phyloP scores from a whole-genome alignment of 2,329 filamentous ascomycete species.

The Aspergillus aculeatinus region DNA sequence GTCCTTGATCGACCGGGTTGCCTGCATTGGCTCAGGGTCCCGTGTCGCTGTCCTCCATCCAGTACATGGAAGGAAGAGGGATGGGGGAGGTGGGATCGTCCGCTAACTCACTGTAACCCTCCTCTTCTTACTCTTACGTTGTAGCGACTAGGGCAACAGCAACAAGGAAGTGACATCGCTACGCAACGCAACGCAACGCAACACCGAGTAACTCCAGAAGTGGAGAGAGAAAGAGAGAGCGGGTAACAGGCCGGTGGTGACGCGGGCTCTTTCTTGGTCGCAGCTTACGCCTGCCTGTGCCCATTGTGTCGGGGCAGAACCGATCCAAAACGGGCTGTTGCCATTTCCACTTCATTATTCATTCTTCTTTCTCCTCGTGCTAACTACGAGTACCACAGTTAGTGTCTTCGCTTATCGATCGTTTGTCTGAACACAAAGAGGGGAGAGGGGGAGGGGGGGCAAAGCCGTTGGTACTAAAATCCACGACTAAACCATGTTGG shows the following conservation, averaged over 20 bases:
- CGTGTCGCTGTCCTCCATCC: slow-evolving; percentile 6
- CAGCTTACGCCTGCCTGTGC: not conserved
- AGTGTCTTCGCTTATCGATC: slow-evolving; percentile 15
- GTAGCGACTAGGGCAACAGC: not conserved
- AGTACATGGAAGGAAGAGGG: not conserved
- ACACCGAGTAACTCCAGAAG: slow-evolving; percentile 1
- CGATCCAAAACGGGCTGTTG: not conserved
- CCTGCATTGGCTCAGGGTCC: slow-evolving; percentile 16
- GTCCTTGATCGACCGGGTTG: slow-evolving; percentile 7
- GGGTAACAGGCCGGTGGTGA: not conserved
- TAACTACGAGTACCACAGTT: not conserved
- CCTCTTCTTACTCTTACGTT: not conserved
- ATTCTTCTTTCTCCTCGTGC: slow-evolving; percentile 6
- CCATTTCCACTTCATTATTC: not conserved
- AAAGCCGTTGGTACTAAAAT: not conserved
- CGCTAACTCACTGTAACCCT: not conserved
- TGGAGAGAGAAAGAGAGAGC: not conserved
- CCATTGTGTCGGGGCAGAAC: slow-evolving; percentile 2
- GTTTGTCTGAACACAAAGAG: not conserved
- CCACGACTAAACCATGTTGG: not conserved
- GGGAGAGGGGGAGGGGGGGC: not conserved
- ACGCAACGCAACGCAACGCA: not conserved
- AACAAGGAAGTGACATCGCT: not conserved
- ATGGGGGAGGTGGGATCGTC: not conserved
- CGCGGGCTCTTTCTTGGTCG: not conserved